A percentile compares a stretch with the other conserved stretches of the same genome.
These are phyloP conservation scores for Dittrichia graveolens DNA, from an alignment of 129 eudicot species.

Conservation along the genomic window DNA sequence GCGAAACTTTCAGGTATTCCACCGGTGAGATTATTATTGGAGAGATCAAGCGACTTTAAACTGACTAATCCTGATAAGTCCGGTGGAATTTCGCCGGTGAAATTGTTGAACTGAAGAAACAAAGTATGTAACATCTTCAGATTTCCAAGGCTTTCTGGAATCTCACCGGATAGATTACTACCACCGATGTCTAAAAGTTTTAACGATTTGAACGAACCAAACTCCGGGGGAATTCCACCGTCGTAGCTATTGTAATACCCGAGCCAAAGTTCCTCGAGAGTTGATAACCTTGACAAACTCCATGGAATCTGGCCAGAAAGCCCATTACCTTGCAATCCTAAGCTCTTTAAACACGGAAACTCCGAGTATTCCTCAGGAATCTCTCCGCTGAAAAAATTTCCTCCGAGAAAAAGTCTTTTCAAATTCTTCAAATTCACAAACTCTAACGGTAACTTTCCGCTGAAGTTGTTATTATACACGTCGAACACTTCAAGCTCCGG, in stretches of 20 bases:
- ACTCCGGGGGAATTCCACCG: conserved; percentile 82
- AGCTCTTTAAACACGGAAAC: conserved; percentile 31
- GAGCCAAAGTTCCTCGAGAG: conserved; percentile 44
- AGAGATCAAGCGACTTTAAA: conserved; percentile 72
- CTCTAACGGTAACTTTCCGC: conserved; percentile 62
- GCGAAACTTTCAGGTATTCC: conserved; percentile 61
- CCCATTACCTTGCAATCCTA: conserved; percentile 63
- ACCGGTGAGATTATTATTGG: conserved; percentile 59
- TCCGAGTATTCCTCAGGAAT: conserved; percentile 63
- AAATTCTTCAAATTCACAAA: conserved; percentile 41
- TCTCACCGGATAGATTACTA: conserved; percentile 71
- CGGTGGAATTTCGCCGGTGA: conserved; percentile 64
- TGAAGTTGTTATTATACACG: conserved; percentile 66
- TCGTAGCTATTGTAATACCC: conserved; percentile 62
- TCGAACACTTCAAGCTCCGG: conserved; percentile 58
- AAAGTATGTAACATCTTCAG: conserved; percentile 54
- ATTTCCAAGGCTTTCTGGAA: conserved; percentile 70
- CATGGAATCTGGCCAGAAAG: conserved; percentile 65
- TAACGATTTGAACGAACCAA: conserved; percentile 50
- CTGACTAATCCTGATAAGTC: conserved; percentile 55
- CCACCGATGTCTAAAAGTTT: conserved; percentile 55
- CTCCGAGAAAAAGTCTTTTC: conserved; percentile 51
- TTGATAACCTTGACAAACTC: conserved; percentile 46
- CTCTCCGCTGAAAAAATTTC: conserved; percentile 74
- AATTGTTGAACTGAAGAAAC: conserved; percentile 68